A percentile compares a stretch with the other conserved stretches of the same genome.
These are phyloP conservation scores for Hysterangium stoloniferum DNA, from an alignment of 768 basidiomycete genomes.

Conservation along the genomic window DNA sequence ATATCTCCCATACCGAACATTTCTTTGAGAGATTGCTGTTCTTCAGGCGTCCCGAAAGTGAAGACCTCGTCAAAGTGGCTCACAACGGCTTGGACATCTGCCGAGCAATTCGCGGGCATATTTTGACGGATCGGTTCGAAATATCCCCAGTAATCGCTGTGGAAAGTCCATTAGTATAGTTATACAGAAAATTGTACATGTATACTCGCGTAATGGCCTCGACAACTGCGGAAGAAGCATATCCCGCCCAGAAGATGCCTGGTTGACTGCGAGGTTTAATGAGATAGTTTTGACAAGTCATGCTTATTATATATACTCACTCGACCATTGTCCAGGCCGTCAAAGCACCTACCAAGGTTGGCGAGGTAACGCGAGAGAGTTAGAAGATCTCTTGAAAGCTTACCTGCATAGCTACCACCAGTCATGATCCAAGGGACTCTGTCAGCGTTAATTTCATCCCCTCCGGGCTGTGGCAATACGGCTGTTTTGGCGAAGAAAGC, in stretches of 20 bases:
- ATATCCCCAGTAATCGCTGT: conserved; percentile 56
- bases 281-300: not conserved
- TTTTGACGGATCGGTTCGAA: conserved; percentile 59
- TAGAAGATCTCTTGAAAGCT: not conserved
- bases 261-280: conserved; percentile 38
- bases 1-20: conserved; percentile 50
- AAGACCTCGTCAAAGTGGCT: conserved; percentile 54
- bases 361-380: not conserved
- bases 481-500: conserved; percentile 64
- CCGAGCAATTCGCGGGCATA: conserved; percentile 50
- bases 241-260: conserved; percentile 53
- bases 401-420: conserved; percentile 13
- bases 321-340: conserved; percentile 44
- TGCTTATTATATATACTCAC: conserved; percentile 29
- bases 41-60: conserved; percentile 32
- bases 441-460: conserved; percentile 50
- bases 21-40: conserved; percentile 48
- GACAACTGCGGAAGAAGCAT: conserved; percentile 60
- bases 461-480: conserved; percentile 57
- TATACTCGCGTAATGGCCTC: conserved; percentile 36
- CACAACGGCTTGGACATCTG: conserved; percentile 60
- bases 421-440: conserved; percentile 38
- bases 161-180: not conserved
- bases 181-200: not conserved
- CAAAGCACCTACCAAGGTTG: conserved; percentile 7